phyloP scores from a whole-genome alignment of 352 stramenopile species.

The Aphanomyces stellatus region DNA sequence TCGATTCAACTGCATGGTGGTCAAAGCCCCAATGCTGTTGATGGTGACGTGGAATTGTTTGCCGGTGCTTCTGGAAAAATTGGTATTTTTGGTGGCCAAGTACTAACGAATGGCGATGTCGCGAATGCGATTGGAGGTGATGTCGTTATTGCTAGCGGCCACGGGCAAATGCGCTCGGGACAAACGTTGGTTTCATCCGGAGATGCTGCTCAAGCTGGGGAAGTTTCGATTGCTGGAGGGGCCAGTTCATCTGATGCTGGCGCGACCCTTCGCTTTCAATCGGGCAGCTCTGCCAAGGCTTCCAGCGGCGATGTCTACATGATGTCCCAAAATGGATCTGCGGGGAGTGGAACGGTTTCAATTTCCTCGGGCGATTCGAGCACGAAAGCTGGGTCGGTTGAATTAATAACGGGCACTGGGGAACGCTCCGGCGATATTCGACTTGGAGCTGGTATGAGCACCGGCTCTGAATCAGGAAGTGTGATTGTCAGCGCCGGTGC shows the following conservation, averaged over 20 bases:
- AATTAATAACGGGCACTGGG: background rate
- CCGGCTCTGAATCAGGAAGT: background rate
- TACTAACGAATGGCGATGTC: background rate
- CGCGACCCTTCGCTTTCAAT: background rate
- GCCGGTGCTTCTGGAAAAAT: background rate
- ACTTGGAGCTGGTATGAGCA: background rate
- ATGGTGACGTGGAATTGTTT: background rate
- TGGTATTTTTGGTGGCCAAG: background rate
- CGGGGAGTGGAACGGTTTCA: background rate
- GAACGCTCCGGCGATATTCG: background rate
- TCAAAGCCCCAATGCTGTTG: background rate
- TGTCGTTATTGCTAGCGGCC: background rate
- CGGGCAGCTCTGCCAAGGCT: background rate
- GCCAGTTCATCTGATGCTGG: background rate
- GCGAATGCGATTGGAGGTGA: background rate
- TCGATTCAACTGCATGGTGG: background rate
- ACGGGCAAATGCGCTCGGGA: background rate
- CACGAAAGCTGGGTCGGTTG: background rate
- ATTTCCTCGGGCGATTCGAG: background rate
- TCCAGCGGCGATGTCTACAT: too few relatives aligned
- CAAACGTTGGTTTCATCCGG: background rate
- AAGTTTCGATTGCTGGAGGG: background rate
- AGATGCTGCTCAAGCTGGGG: background rate
- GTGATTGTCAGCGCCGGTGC: background rate
- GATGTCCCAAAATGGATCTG: background rate